A percentile compares a stretch with the other conserved stretches of the same genome.
Evolutionary conservation across 768 basidiomycete genomes (phyloP).

Genomic region (Boletus subparvulus): DNA sequence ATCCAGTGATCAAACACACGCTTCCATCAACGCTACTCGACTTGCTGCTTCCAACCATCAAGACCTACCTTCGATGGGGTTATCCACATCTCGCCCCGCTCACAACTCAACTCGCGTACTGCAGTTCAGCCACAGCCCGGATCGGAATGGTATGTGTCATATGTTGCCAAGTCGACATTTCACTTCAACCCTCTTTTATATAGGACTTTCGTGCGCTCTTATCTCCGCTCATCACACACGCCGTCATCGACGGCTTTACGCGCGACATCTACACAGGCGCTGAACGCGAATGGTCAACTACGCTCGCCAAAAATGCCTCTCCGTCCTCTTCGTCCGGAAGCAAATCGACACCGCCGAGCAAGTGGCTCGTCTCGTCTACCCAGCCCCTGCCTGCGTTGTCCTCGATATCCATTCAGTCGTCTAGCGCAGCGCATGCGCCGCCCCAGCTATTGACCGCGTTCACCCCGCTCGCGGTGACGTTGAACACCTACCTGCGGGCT

Average conservation of each 20-base stretch:
- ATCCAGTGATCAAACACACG: slow-evolving; percentile 30
- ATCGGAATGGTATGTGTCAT: slow-evolving; percentile 63
- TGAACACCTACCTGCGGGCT: slow-evolving; percentile 70
- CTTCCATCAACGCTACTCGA: slow-evolving; percentile 33
- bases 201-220: slow-evolving; percentile 71
- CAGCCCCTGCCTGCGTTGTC: slow-evolving; percentile 32
- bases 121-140: slow-evolving; percentile 87
- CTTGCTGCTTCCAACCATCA: slow-evolving; percentile 67
- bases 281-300: slow-evolving; percentile 36
- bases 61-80: slow-evolving; percentile 57
- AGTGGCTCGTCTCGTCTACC: slow-evolving; percentile 48
- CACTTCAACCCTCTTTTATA: background rate
- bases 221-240: slow-evolving; percentile 60
- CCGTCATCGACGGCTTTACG: slow-evolving; percentile 57
- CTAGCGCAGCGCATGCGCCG: slow-evolving; percentile 56
- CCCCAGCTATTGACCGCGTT: slow-evolving; percentile 72
- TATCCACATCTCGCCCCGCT: slow-evolving; percentile 69
- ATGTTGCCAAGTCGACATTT: background rate
- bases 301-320: slow-evolving; percentile 23
- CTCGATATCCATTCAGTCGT: slow-evolving; percentile 13
- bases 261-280: slow-evolving; percentile 39
- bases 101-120: slow-evolving; percentile 94
- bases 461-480: slow-evolving; percentile 68
- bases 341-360: slow-evolving; percentile 40
- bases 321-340: background rate